Base-by-base conservation (phyloP, 164 flowering plant genomes). In the Tinospora cordifolia region DNA sequence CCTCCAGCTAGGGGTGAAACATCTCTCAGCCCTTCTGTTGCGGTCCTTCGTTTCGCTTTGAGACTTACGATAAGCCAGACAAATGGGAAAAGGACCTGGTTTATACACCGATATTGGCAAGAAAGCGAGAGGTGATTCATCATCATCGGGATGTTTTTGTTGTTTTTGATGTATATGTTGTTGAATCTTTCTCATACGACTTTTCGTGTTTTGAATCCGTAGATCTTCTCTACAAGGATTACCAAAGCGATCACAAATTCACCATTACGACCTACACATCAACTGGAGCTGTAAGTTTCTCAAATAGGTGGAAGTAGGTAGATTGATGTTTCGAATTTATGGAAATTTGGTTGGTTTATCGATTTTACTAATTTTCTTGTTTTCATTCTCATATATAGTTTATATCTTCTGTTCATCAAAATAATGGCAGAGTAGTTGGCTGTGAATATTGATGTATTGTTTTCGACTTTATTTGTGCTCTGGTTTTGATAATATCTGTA, bases 221-320 rank as follows among this genome's bases (percentile, higher is more conserved):
- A 93, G 98, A 93, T 90, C 93, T 93, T 76, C 87, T 93, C 2
- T 90, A 87, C 84, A 91, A 74, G 84, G 98, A 91, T 71, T 93
- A 88, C 74, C 97, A 90, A 77, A 75, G 81, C 62, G 98, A 93
- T 80, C 93, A 88, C 72, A 91, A 91, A 75, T 87, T 93, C 81
- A 85, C 88, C 49, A 17, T 93, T 73, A 90, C 97, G 39, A 91
- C 97, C 34, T 85, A 81, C 81, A 83, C 97, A 10, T 17, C 91
- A 10, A 75, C 79, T 66, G 96, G 98, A 65, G 88, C 91, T 36
- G 98, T 92, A 65, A 82, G 92, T 80, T 36, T 69, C 70, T 72
- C 47, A 44, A 14, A 2, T 44, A 10, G 47, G 47, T 44, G 14
- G 47, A 44, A 44, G 47, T 11, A 44, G 47, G 14, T 44, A 44